Evolutionary conservation across 192 early-diverging fungal genomes (phyloP).

Genomic region (Coemansia sp.): DNA sequence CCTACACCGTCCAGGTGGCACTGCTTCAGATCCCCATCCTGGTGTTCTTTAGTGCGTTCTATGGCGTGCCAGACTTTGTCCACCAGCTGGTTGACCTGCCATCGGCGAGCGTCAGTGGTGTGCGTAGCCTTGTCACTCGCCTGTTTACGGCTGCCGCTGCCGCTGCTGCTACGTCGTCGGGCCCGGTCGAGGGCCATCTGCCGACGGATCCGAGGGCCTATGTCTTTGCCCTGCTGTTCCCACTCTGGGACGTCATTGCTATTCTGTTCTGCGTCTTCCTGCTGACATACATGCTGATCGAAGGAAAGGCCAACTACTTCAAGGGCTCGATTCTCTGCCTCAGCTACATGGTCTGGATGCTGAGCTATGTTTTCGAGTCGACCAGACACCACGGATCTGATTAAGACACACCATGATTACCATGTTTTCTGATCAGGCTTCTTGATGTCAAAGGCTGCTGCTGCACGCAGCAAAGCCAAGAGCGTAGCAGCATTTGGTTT

Average conservation of each 20-base stretch:
- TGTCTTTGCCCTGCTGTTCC: conserved; percentile 68
- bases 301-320: conserved; percentile 97
- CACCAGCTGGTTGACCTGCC: neutral
- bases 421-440: too few species aligned
- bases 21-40: conserved; percentile 93
- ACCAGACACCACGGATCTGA: conserved; percentile 24
- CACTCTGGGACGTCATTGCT: conserved; percentile 63
- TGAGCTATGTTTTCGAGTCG: conserved; percentile 74
- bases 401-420: too few species aligned
- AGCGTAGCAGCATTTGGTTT: too few species aligned
- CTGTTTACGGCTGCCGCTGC: conserved; percentile 6
- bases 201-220: conserved; percentile 44
- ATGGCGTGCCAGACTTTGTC: conserved; percentile 49
- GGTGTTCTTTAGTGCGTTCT: conserved; percentile 76
- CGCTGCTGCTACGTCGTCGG: neutral
- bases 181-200: conserved; percentile 23
- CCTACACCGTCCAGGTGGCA: conserved; percentile 92
- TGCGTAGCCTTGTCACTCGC: conserved; percentile 13
- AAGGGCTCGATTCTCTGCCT: conserved; percentile 89
- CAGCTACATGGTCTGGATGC: conserved; percentile 78
- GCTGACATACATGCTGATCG: conserved; percentile 89
- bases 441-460: too few species aligned
- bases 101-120: neutral
- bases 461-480: too few species aligned
- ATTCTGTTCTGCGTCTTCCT: conserved; percentile 65